These are phyloP conservation scores for Stenogyne calaminthoides DNA, from an alignment of 305 asterid species.

Conservation along the genomic window DNA sequence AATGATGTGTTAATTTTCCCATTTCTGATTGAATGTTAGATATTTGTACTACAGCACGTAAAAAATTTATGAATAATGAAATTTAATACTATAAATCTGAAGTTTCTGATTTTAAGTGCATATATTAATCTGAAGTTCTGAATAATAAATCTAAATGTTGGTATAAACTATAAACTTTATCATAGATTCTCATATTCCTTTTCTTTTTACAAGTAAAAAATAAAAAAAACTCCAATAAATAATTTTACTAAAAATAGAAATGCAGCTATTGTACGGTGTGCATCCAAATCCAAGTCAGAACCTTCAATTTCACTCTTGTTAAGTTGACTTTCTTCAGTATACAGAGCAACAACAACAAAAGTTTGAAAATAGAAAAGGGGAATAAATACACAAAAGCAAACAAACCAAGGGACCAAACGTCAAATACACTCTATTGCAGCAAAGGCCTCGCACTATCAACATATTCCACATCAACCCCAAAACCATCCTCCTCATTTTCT, in stretches of 20 bases:
- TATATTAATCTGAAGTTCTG: no score
- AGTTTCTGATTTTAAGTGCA: no score
- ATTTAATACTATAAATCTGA: no score
- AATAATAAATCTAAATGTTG: no score
- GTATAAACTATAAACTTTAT: no score
- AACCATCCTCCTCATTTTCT: slow-evolving; percentile 28
- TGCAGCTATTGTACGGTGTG: not conserved
- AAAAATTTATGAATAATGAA: no score
- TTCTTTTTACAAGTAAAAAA: not conserved
- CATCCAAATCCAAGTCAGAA: slow-evolving; percentile 14
- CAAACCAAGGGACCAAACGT: slow-evolving; percentile 1
- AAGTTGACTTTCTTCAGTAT: slow-evolving; percentile 30
- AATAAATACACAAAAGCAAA: not conserved
- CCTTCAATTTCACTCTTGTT: slow-evolving; percentile 12
- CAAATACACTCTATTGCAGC: slow-evolving; percentile 35
- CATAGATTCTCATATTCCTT: no score
- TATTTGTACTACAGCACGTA: no score
- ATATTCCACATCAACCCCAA: slow-evolving; percentile 50
- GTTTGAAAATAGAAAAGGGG: not conserved
- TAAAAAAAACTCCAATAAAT: not conserved
- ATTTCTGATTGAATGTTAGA: not conserved
- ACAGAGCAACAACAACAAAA: not conserved
- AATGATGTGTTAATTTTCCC: not conserved
- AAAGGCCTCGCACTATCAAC: slow-evolving; percentile 47
- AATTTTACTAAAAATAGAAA: not conserved